Base-by-base conservation (phyloP, 2,329 filamentous ascomycete species). In the Penicillium sp. region DNA sequence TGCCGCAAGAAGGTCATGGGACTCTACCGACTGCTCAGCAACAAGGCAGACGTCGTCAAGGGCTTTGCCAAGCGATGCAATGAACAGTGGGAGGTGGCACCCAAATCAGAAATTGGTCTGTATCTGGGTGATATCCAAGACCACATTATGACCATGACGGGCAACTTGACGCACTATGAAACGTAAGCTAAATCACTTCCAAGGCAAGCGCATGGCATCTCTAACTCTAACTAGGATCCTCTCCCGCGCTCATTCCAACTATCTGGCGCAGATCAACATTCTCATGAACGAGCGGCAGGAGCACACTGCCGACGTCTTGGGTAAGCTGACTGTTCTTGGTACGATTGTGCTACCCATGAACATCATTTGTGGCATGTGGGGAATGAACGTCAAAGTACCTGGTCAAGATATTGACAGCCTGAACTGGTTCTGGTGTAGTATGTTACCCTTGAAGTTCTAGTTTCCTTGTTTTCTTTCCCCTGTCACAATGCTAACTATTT, bases 271-370 rank as follows among this genome's bases (percentile, higher is more conserved):
- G 72, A 97, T 99, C 77, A 97, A 97, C 74, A 96, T 97, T 66
- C 87, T 92, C 67, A 97, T 97, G 93, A 97, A 97, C 74, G 93
- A 97, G 78, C 88, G 94, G 44, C 90, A 95, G 71, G 93, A 99
- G 73, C 88, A 95, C 76, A 99, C 94, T 1, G 91, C 92, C 39
- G 93, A 99, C 70, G 92, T 97, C 1, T 83, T 99, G 11, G 92
- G 92, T 59, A 96, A 94, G 73, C 83, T 99, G 56, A 97, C 94
- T 0, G 94, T 99, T 1, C 81, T 99, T 1, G 94, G 94, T 60
- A 99, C 94, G 5, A 97, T 99, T 63, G 93, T 99, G 3, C 79
- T 99, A 53, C 94, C 94, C 10, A 96, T 99, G 92, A 99, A 99
- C 72, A 96, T 99, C 70, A 93, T 99, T 67, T 97, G 94, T 2